A percentile compares a stretch with the other conserved stretches of the same genome.
Evolutionary conservation across 2,329 filamentous ascomycete genomes (phyloP).

Genomic region (Catunica adiposa): DNA sequence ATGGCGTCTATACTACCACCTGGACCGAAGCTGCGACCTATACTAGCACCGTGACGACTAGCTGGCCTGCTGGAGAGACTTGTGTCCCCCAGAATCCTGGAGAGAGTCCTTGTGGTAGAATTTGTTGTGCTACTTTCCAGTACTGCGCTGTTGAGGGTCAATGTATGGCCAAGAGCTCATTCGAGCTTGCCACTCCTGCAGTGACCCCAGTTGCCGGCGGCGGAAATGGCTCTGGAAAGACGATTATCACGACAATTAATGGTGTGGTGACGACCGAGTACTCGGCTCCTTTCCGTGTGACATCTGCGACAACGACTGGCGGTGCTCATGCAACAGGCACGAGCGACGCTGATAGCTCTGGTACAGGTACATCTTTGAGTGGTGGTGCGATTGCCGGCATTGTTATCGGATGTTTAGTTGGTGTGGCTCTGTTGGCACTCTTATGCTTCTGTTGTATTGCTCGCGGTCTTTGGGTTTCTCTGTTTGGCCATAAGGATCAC

Average conservation of each 20-base stretch:
- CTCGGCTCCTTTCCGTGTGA: constrained; percentile 35
- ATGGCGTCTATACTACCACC: constrained; percentile 33
- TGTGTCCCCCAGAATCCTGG: constrained; percentile 36
- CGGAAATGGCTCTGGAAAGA: constrained; percentile 20
- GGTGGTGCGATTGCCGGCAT: constrained; percentile 66
- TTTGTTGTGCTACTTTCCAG: constrained; percentile 55
- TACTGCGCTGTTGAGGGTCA: constrained; percentile 45
- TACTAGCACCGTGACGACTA: constrained; percentile 40
- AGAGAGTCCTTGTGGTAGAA: constrained; percentile 46
- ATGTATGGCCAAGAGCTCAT: constrained; percentile 39
- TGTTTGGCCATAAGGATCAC: constrained; percentile 32
- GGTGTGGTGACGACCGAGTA: constrained; percentile 38
- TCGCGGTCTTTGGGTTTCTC: constrained; percentile 42
- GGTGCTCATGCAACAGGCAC: constrained; percentile 31
- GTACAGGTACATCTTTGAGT: constrained; percentile 34
- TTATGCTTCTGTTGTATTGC: constrained; percentile 61
- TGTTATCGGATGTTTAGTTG: constrained; percentile 55
- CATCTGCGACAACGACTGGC: constrained; percentile 32
- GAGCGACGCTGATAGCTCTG: constrained; percentile 21
- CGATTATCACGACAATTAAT: constrained; percentile 29
- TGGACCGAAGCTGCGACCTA: constrained; percentile 44
- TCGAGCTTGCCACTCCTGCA: constrained; percentile 20
- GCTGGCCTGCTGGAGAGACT: constrained; percentile 27
- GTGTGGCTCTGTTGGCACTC: constrained; percentile 48
- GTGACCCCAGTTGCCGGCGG: constrained; percentile 11